Evolutionary conservation across 192 early-diverging fungal species (phyloP).

Genomic region (Mortierella hygrophila): DNA sequence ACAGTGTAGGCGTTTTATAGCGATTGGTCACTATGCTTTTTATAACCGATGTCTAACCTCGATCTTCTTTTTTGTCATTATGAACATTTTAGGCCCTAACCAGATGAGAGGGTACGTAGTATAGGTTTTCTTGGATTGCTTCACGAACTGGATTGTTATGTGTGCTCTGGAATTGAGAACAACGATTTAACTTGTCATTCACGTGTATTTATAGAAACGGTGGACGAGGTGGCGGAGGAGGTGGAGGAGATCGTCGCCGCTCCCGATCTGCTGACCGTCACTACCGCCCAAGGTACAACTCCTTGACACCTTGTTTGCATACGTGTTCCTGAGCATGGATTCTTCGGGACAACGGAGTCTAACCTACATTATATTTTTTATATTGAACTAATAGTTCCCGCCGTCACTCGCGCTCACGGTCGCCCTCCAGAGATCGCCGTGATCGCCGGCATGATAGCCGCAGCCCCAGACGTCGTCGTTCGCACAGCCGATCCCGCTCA

Average conservation of each 20-base stretch:
- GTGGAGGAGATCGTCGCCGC: slow-evolving; percentile 44
- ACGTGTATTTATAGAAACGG: slow-evolving; percentile 7
- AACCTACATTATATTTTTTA: neutral
- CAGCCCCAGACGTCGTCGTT: slow-evolving; percentile 32
- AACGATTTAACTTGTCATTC: neutral
- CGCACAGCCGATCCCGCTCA: slow-evolving; percentile 2
- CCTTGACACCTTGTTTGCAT: neutral
- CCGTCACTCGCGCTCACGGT: slow-evolving; percentile 37
- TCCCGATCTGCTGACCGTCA: slow-evolving; percentile 52
- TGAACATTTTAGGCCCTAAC: slow-evolving; percentile 23
- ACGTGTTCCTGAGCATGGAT: neutral
- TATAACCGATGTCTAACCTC: neutral
- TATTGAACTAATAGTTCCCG: slow-evolving; percentile 12
- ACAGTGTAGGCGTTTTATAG: neutral
- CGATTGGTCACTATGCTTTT: neutral
- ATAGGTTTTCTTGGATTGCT: neutral
- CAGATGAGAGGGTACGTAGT: slow-evolving; percentile 51
- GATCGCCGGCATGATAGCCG: slow-evolving; percentile 26
- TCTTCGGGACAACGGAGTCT: neutral
- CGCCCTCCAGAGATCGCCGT: slow-evolving; percentile 31
- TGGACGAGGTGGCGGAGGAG: slow-evolving; percentile 14
- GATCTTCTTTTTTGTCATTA: neutral
- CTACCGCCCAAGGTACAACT: slow-evolving; percentile 43
- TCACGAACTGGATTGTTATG: neutral
- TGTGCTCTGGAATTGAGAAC: neutral